Conservation (phyloP, 768 basidiomycete genomes). For the Tylopilus intermedius region DNA sequence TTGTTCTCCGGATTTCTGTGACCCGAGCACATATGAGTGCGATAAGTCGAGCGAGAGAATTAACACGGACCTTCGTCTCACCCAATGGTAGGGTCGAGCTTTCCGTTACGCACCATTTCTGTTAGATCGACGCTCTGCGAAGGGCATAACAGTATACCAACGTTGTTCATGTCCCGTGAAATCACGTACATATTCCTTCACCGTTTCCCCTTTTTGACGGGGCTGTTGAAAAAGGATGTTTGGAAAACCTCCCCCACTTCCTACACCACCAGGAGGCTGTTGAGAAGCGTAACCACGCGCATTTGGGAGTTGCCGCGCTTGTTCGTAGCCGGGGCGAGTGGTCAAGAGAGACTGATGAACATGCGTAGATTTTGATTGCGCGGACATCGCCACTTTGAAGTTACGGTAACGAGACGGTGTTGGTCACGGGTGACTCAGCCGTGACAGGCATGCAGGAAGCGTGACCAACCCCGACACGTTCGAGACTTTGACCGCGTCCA, state of each 20-base stretch:
- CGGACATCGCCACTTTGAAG: too few species aligned
- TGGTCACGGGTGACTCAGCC: too few species aligned
- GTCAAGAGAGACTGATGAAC: too few species aligned
- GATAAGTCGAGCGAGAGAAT: neutral
- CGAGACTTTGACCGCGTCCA: too few species aligned
- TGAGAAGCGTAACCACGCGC: slow-evolving; percentile 46
- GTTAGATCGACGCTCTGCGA: slow-evolving; percentile 76
- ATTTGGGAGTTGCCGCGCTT: neutral
- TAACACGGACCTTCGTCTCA: slow-evolving; percentile 62
- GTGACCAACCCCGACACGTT: too few species aligned
- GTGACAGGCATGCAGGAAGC: too few species aligned
- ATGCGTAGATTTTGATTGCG: too few species aligned
- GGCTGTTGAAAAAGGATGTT: slow-evolving; percentile 54
- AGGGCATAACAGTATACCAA: neutral
- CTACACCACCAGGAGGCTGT: slow-evolving; percentile 37
- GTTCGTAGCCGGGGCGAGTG: neutral
- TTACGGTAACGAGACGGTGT: too few species aligned
- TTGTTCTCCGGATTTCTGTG: slow-evolving; percentile 79
- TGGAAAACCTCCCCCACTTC: slow-evolving; percentile 43
- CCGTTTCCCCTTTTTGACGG: slow-evolving; percentile 74
- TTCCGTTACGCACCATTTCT: slow-evolving; percentile 75
- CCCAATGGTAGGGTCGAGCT: slow-evolving; percentile 88
- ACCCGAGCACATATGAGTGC: neutral
- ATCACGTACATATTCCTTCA: slow-evolving; percentile 72
- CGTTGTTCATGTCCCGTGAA: slow-evolving; percentile 15